Evolutionary conservation across 192 early-diverging fungal species (phyloP), one percentile per base, ranked within the genome.

Genomic region (Entomortierella chlamydospora): DNA sequence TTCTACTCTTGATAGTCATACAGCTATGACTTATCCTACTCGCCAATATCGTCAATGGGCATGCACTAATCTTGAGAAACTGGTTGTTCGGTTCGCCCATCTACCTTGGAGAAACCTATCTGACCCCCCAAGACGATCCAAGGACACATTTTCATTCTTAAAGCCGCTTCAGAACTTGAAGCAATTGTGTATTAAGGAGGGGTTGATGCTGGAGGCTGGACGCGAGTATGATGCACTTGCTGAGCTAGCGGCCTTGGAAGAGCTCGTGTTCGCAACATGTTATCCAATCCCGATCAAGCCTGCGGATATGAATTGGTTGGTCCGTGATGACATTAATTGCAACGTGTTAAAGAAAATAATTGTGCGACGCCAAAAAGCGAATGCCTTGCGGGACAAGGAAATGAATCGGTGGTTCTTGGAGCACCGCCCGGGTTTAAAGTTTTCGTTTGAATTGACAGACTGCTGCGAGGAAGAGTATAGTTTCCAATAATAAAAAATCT

Each of bases 281-380:
- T 79, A 79, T 33, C 76, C 76, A 17, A 70, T 79, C 62, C 76
- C 76, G 34, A 58, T 79, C 61, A 79, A 70, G 52, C 51, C 62
- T 33, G 10, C 39, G 22, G 76, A 79, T 28, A 61, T 79, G 50
- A 25, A 30, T 20, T 43, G 53, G 61, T 65, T 53, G 41, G 13
- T 0, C 7, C 30, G 29, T 18, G 20, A 42, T 7, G 20, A 23
- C 8, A 31, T 0, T 25, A 45, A 4, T 0, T 11, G 23, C 0
- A 30, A 33, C 0, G 2, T 13, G 25, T 31, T 79, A 43, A 79
- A 66, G 49, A 65, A n/a, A 0, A 63, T 79, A 20, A 51, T 65
- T 23, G 41, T 79, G 13, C 20, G 76, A 15, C 61, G 68, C 6
- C 68, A 65, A 33, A 79, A 79, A 31, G 56, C 55, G 0, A 79